A percentile compares a stretch with the other conserved stretches of the same genome.
Evolutionary conservation across 345 rosid genomes (phyloP).

Genomic region (Linum trigynum): DNA sequence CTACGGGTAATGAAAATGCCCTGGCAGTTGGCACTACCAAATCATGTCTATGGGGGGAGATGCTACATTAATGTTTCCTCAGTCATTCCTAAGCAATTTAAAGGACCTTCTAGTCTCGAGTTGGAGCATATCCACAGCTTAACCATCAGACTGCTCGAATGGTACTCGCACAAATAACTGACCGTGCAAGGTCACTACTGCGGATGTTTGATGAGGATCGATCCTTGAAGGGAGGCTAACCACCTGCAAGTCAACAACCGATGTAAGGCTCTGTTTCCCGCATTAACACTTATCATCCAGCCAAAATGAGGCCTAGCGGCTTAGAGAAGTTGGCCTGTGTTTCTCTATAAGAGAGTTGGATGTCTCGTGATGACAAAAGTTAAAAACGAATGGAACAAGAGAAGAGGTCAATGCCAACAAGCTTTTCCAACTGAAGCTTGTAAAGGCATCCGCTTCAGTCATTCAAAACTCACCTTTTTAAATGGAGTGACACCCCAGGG

Average conservation of each 20-base stretch:
- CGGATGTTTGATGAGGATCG: slow-evolving; percentile 60
- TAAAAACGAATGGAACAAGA: background rate
- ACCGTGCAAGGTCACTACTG: slow-evolving; percentile 67
- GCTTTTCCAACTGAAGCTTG: background rate
- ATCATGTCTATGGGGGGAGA: background rate
- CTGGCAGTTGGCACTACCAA: background rate
- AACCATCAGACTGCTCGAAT: slow-evolving; percentile 27
- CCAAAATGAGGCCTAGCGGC: background rate
- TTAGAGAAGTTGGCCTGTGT: background rate
- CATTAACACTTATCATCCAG: no score
- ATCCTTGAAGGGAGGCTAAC: slow-evolving; percentile 55
- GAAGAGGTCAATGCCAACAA: background rate
- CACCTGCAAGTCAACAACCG: slow-evolving; percentile 26
- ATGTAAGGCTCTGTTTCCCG: no score
- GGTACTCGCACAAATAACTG: slow-evolving; percentile 65
- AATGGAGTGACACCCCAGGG: slow-evolving; percentile 75
- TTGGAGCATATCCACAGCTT: background rate
- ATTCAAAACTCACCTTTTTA: slow-evolving; percentile 36
- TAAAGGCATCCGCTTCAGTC: background rate
- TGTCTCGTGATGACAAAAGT: background rate
- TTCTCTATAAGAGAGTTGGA: background rate
- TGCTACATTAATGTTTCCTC: background rate
- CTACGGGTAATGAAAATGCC: background rate
- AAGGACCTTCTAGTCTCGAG: background rate
- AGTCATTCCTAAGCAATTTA: background rate